A percentile compares a stretch with the other conserved stretches of the same genome.
These are phyloP conservation scores for Aureoboletus auriporus DNA, from an alignment of 768 basidiomycete genomes.

Conservation along the genomic window DNA sequence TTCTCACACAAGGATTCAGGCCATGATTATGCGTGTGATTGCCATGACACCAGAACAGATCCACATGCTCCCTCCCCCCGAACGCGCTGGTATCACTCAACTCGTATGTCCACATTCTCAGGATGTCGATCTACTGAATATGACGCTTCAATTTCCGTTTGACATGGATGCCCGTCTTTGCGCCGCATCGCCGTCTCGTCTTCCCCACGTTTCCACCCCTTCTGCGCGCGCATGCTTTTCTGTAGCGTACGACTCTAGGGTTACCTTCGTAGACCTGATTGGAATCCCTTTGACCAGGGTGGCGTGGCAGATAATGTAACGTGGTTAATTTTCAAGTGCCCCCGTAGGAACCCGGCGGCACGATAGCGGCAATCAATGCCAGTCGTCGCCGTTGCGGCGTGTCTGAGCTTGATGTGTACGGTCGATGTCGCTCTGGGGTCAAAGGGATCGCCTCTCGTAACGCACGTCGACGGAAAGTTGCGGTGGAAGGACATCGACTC, in stretches of 20 bases:
- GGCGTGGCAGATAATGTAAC: too few species aligned
- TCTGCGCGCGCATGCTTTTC: too few species aligned
- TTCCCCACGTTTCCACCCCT: constrained; percentile 11
- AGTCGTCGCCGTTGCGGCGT: not conserved
- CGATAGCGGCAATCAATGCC: not conserved
- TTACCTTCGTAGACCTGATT: constrained; percentile 24
- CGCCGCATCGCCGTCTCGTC: constrained; percentile 7
- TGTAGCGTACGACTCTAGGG: constrained; percentile 30
- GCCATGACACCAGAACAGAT: constrained; percentile 86
- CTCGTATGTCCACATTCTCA: constrained; percentile 53
- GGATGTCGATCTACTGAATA: constrained; percentile 7
- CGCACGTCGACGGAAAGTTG: not conserved
- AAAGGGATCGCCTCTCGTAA: not conserved
- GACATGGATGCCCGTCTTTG: constrained; percentile 24
- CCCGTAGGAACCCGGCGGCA: not conserved
- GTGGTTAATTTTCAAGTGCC: too few species aligned
- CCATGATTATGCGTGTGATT: constrained; percentile 74
- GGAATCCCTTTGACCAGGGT: constrained; percentile 5
- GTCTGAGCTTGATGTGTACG: too few species aligned
- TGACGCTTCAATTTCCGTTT: constrained; percentile 15
- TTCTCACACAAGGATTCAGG: constrained; percentile 35
- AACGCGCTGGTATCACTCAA: constrained; percentile 76
- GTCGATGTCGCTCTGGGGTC: too few species aligned
- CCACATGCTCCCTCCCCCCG: constrained; percentile 63
- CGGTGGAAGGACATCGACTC: not conserved